phyloP scores from a whole-genome alignment of 2,329 filamentous ascomycete genomes.

The Dichotomopilus funicola region DNA sequence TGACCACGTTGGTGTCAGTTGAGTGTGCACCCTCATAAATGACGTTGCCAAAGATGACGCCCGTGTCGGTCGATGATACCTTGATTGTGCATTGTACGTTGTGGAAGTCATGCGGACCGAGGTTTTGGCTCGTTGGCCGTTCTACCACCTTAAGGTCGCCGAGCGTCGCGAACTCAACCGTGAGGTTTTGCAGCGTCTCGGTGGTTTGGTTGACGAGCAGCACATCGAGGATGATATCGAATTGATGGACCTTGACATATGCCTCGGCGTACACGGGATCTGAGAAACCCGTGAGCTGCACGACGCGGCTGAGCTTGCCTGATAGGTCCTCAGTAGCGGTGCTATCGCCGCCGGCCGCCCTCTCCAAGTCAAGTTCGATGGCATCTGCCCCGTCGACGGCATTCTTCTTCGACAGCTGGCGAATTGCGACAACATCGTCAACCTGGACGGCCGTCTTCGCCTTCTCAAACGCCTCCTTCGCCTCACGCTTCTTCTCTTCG shows the following conservation, averaged over 20 bases:
- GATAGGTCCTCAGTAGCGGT: slow-evolving; percentile 72
- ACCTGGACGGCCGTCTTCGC: slow-evolving; percentile 92
- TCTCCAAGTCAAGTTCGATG: slow-evolving; percentile 83
- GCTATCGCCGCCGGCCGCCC: slow-evolving; percentile 85
- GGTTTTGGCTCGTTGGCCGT: slow-evolving; percentile 89
- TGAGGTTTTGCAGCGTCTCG: slow-evolving; percentile 93
- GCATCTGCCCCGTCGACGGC: slow-evolving; percentile 74
- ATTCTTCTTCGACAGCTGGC: slow-evolving; percentile 90
- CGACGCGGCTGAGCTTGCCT: slow-evolving; percentile 91
- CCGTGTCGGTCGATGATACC: slow-evolving; percentile 94
- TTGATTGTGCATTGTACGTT: slow-evolving; percentile 99
- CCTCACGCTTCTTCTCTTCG: slow-evolving; percentile 96
- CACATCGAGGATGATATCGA: slow-evolving; percentile 95
- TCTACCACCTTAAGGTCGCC: slow-evolving; percentile 98
- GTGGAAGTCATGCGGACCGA: slow-evolving; percentile 92
- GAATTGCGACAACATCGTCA: slow-evolving; percentile 87
- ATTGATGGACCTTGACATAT: slow-evolving; percentile 97
- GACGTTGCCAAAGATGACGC: slow-evolving; percentile 97
- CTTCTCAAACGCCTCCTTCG: slow-evolving; percentile 85
- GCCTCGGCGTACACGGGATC: slow-evolving; percentile 98
- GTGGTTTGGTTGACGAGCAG: slow-evolving; percentile 95
- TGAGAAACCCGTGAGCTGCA: slow-evolving; percentile 96
- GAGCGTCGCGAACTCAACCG: slow-evolving; percentile 96
- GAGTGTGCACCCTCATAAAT: slow-evolving; percentile 92
- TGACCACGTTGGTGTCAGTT: slow-evolving; percentile 92